Percentiles rank a stretch among this genome's conserved stretches.
Conservation (phyloP, 1,284 basidiomycete species). For the Hortiboletus rubellus region DNA sequence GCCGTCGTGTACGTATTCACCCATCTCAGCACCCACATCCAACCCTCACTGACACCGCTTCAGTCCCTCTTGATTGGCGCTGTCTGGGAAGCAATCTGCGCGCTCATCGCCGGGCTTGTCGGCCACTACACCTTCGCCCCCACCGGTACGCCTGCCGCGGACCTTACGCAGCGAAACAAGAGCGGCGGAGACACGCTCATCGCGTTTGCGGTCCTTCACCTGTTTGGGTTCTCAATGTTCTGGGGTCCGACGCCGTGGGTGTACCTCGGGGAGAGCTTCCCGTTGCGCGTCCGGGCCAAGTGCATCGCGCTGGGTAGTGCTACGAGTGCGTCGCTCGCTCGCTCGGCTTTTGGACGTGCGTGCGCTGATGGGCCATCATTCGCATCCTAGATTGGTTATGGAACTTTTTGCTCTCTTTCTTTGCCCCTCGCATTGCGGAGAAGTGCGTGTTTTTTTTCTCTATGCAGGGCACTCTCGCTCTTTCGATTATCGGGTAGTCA, state of each 20-base stretch:
- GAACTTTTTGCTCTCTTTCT: constrained; percentile 62
- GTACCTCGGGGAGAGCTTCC: constrained; percentile 62
- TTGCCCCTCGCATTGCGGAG: constrained; percentile 51
- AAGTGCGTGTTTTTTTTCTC: constrained; percentile 17
- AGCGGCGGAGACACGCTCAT: constrained; percentile 51
- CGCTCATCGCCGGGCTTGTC: constrained; percentile 68
- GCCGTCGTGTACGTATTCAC: constrained; percentile 47
- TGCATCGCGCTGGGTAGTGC: constrained; percentile 58
- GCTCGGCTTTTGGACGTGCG: neutral
- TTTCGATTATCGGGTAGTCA: no score
- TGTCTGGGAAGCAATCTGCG: constrained; percentile 58
- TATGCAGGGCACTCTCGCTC: no score
- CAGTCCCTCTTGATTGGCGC: constrained; percentile 70
- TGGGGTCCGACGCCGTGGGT: constrained; percentile 64
- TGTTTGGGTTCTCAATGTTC: constrained; percentile 54
- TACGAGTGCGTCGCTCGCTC: constrained; percentile 39
- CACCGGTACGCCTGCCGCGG: constrained; percentile 38
- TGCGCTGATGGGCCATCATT: neutral
- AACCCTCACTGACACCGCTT: neutral
- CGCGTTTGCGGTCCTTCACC: constrained; percentile 61
- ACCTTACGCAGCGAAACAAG: constrained; percentile 45
- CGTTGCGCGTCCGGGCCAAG: constrained; percentile 59
- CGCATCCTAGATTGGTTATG: constrained; percentile 48
- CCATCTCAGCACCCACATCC: neutral
- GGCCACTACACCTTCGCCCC: constrained; percentile 65